Conservation (phyloP, 768 basidiomycete genomes). For the Termitomyces sp. region DNA sequence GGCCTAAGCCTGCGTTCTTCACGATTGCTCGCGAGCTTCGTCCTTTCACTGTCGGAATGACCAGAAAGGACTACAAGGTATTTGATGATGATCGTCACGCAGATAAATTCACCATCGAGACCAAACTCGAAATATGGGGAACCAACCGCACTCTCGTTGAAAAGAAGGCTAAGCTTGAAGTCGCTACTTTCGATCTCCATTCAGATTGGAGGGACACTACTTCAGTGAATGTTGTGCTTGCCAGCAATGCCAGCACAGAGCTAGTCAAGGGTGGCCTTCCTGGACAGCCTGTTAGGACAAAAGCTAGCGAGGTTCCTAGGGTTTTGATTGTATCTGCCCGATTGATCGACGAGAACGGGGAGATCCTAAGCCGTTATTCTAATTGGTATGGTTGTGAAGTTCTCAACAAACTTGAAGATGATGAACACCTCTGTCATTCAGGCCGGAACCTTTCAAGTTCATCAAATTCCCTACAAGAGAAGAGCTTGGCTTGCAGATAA, state of each 20-base stretch:
- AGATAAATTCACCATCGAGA: slow-evolving; percentile 62
- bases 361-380: slow-evolving; percentile 64
- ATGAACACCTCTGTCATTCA: slow-evolving; percentile 20
- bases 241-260: slow-evolving; percentile 78
- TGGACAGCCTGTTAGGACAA: slow-evolving; percentile 68
- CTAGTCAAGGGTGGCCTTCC: slow-evolving; percentile 67
- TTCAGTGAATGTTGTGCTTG: slow-evolving; percentile 47
- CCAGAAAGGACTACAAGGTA: slow-evolving; percentile 64
- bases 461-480: slow-evolving; percentile 68
- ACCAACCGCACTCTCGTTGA: slow-evolving; percentile 68
- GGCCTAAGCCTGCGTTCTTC: slow-evolving; percentile 91
- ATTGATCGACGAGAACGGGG: slow-evolving; percentile 48
- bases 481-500: slow-evolving; percentile 54
- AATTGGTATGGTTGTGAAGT: slow-evolving; percentile 52
- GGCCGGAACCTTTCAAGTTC: slow-evolving; percentile 96
- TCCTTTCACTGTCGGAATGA: slow-evolving; percentile 78
- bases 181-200: slow-evolving; percentile 58
- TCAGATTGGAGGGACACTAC: slow-evolving; percentile 55
- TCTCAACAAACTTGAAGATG: not conserved
- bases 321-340: slow-evolving; percentile 69
- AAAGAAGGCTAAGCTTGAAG: slow-evolving; percentile 57
- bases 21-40: slow-evolving; percentile 80
- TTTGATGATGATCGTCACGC: slow-evolving; percentile 57
- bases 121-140: slow-evolving; percentile 78
- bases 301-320: slow-evolving; percentile 56